Evolutionary conservation across 2,329 filamentous ascomycete genomes (phyloP), one percentile per base, ranked within the genome.

Genomic region (Daldinia sp.): DNA sequence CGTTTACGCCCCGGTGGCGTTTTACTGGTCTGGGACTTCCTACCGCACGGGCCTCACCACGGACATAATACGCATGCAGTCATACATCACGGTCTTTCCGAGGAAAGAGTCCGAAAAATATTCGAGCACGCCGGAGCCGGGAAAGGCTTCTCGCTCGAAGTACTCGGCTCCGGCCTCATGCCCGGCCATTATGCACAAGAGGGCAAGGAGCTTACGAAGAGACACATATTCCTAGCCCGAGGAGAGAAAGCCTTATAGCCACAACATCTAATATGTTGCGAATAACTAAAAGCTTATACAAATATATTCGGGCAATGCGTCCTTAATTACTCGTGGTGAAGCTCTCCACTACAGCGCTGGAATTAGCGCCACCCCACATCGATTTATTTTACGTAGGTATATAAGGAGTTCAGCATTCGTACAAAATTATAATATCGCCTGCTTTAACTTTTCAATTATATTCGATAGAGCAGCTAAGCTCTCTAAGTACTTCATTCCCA

Each of bases 1-100:
- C 83, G 90, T 8, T 78, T 94, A 61, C 84, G 82, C 65, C 83
- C 84, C 2, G 89, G 89, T 3, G 91, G 91, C 9, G 84, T 88
- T 1, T 78, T 92, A 43, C 77, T 92, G 49, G 85, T 93, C 56
- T 78, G 90, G 45, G 90, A 93, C 72, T 88, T 93, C 62, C 71
- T 90, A 15, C 80, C 86, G 7, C 85, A 89, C 67, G 80, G 52
- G 13, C 62, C 66, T 68, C 47, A 73, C 75, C 27, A 67, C 72
- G 56, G 51, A 48, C 48, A 58, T 27, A 45, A 3, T 32, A 17
- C 17, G 3, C 35, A 72, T 32, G 89, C 87, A 0, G 83, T 93
- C 17, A 84, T 83, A 29, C 87, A 90, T 54, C 81, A 87, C 64
- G 90, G 90, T 0, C 93, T 94, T 75, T 83, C 81, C 1, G 77